phyloP scores from a whole-genome alignment of 1,284 basidiomycete genomes.

The Gymnopus androsaceus region DNA sequence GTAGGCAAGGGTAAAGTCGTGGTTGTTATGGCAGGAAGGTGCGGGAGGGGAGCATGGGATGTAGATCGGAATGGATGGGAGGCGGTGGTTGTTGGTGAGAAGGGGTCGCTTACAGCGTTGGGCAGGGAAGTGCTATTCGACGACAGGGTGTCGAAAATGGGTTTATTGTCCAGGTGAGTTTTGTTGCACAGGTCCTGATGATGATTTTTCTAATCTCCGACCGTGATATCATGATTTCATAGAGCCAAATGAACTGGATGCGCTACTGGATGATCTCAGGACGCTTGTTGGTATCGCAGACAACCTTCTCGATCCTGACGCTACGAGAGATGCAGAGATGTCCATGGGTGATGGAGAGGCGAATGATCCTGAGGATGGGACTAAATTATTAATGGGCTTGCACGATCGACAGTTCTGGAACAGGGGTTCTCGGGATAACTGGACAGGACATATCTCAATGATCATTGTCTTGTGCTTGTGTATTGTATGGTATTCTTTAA shows the following conservation, averaged over 20 bases:
- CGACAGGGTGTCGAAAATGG: slow-evolving; percentile 62
- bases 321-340: slow-evolving; percentile 19
- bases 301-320: slow-evolving; percentile 56
- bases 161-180: slow-evolving; percentile 64
- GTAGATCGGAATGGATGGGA: slow-evolving; percentile 38
- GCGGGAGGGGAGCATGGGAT: slow-evolving; percentile 32
- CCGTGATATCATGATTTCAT: no score
- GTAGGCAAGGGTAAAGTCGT: slow-evolving; percentile 13
- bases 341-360: no score
- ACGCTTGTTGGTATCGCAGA: slow-evolving; percentile 66
- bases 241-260: slow-evolving; percentile 49
- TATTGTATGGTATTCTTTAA: no score
- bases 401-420: no score
- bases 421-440: no score
- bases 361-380: no score
- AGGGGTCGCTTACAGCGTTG: slow-evolving; percentile 66
- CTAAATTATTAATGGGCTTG: no score
- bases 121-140: slow-evolving; percentile 76
- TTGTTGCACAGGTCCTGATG: no score
- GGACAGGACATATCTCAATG: no score
- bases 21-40: slow-evolving; percentile 21
- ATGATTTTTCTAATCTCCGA: no score
- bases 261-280: slow-evolving; percentile 61
- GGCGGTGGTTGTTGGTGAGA: slow-evolving; percentile 69
- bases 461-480: no score